Evolutionary conservation across 805 yeast genomes (phyloP).

Genomic region (Ogataea neopini): DNA sequence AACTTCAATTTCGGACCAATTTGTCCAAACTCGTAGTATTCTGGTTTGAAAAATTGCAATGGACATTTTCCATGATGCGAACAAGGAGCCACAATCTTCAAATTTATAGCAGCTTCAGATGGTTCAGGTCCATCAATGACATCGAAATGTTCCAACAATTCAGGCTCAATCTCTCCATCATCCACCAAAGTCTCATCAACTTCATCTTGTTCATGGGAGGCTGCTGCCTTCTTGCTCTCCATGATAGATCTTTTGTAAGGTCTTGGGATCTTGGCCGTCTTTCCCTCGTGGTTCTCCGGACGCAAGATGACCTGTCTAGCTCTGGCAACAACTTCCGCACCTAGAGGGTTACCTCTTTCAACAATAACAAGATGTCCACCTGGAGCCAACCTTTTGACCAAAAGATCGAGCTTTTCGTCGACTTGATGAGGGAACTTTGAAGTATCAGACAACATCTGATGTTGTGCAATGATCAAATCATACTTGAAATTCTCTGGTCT

Average conservation of each 20-base stretch:
- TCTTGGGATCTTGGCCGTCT: constrained; percentile 65
- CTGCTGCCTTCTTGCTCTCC: constrained; percentile 34
- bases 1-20: constrained; percentile 64
- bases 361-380: constrained; percentile 76
- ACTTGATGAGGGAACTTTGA: constrained; percentile 69
- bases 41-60: constrained; percentile 74
- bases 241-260: constrained; percentile 56
- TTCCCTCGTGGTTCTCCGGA: constrained; percentile 64
- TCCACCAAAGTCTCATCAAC: constrained; percentile 16
- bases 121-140: constrained; percentile 18
- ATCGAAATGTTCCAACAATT: constrained; percentile 28
- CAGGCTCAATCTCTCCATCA: constrained; percentile 29
- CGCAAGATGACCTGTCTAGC: constrained; percentile 90
- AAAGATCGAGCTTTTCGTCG: constrained; percentile 61
- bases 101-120: constrained; percentile 39
- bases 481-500: constrained; percentile 55
- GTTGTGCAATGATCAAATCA: constrained; percentile 82
- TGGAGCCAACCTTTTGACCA: constrained; percentile 66
- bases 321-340: constrained; percentile 84
- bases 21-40: constrained; percentile 52
- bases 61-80: constrained; percentile 88
- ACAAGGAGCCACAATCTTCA: constrained; percentile 85
- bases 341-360: constrained; percentile 88
- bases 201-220: constrained; percentile 14
- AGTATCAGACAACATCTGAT: constrained; percentile 65